Conservation (phyloP, 345 rosid genomes). For the Syzygium oleosum region DNA sequence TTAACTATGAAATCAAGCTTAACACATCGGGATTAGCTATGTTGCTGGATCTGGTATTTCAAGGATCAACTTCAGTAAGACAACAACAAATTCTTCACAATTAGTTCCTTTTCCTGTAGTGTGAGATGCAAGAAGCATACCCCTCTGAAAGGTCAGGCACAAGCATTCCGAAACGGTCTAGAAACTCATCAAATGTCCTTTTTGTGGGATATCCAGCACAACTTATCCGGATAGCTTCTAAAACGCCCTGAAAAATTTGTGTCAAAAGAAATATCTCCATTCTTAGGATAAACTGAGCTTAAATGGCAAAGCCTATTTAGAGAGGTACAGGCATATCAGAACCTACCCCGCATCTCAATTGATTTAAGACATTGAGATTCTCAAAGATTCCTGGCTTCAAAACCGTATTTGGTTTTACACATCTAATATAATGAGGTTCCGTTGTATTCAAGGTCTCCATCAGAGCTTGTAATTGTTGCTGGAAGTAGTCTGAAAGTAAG, state of each 20-base stretch:
- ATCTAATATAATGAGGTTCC: constrained; percentile 99
- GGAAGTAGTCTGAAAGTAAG: constrained; percentile 1
- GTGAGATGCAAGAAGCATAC: constrained; percentile 28
- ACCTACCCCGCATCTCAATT: constrained; percentile 96
- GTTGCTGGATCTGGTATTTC: neutral
- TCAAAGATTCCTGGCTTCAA: constrained; percentile 97
- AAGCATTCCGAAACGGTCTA: constrained; percentile 94
- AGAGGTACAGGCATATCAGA: constrained; percentile 8
- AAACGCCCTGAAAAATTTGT: constrained; percentile 59
- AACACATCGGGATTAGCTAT: neutral
- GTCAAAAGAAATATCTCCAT: neutral
- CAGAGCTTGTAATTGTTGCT: constrained; percentile 96
- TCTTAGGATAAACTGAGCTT: neutral
- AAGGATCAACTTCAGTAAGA: neutral
- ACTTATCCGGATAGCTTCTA: constrained; percentile 98
- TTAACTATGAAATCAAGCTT: neutral
- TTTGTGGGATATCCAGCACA: constrained; percentile 99
- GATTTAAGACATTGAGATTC: constrained; percentile 84
- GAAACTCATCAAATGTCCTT: constrained; percentile 89
- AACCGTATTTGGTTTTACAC: constrained; percentile 97
- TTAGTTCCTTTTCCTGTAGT: neutral
- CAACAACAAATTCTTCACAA: neutral
- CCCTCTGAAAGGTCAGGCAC: constrained; percentile 91
- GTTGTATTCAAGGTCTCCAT: constrained; percentile 95
- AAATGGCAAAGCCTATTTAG: neutral